Base-by-base conservation (phyloP, 768 basidiomycete species). In the Kwoniella sp. region DNA sequence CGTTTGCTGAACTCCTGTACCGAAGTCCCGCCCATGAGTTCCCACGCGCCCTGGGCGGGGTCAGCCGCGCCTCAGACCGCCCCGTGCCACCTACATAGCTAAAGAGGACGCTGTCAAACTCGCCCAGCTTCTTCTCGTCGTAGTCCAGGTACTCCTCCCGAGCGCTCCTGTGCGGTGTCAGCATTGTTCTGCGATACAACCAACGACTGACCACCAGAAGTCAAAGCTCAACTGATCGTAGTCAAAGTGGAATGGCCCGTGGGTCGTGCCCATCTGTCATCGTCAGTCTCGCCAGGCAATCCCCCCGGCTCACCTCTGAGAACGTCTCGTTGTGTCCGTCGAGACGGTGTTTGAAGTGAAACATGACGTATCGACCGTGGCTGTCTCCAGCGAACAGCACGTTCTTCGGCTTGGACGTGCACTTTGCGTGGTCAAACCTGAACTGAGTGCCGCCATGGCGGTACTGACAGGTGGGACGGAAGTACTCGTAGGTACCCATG, bases 341-440 rank as follows among this genome's bases (percentile, higher is more conserved):
- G 27, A 54, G 45, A 14, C 53, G 34, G 28, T 54, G 41, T 36
- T 42, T 36, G 38, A 46, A 46, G 23, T 41, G 28, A 27, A 36
- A 28, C 38, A 54, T 5, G 11, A 44, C 46, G 25, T 47, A 54
- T 15, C 53, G 20, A 26, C 37, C 38, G 42, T 54, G 53, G 22
- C 45, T 47, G 34, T 54, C 53, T 3, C 53, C 53, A 1, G 37
- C 22, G 22, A 54, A 54, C 46, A 54, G 23, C 8, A 54, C 53
- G 14, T 54, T 54, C 39, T 41, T 38, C 53, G 39, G 25, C 19
- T 41, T 39, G 1, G 19, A 28, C 6, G 39, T 41, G 19, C 46
- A 46, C 15, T 12, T 22, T 28, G 36, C 23, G 27, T 47, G 46
- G 27, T 54, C 46, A 15, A 28, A 25, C 14, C 40, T n/a, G 46